These are phyloP conservation scores for Mycena maculata DNA, from an alignment of 768 basidiomycete species.

Conservation along the genomic window DNA sequence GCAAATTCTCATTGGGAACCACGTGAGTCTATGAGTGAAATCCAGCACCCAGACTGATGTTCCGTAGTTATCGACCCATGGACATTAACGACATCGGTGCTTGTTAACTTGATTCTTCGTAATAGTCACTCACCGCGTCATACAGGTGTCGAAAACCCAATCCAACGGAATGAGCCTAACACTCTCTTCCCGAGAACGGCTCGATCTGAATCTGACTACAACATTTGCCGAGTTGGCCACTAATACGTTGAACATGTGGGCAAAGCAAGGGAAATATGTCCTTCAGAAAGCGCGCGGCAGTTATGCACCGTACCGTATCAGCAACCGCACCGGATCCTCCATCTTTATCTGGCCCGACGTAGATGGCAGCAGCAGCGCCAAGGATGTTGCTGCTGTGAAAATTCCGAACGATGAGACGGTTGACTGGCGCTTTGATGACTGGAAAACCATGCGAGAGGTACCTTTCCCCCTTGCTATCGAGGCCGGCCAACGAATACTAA, in stretches of 20 bases:
- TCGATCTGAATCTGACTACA: slow-evolving; percentile 92
- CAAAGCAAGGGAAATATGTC: slow-evolving; percentile 77
- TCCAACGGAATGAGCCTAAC: slow-evolving; percentile 67
- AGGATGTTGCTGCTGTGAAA: slow-evolving; percentile 64
- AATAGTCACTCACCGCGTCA: not conserved
- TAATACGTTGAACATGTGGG: slow-evolving; percentile 78
- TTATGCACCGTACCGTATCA: slow-evolving; percentile 93
- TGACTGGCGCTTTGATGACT: slow-evolving; percentile 98
- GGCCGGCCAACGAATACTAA: slow-evolving; percentile 14
- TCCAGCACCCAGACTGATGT: slow-evolving; percentile 14
- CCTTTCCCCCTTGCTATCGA: not conserved
- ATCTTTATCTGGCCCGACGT: slow-evolving; percentile 88
- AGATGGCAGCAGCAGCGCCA: slow-evolving; percentile 62
- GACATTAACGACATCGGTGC: slow-evolving; percentile 82
- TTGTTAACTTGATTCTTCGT: slow-evolving; percentile 19
- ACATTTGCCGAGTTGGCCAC: slow-evolving; percentile 89
- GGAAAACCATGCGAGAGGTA: slow-evolving; percentile 94
- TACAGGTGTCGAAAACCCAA: slow-evolving; percentile 64
- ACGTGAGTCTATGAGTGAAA: slow-evolving; percentile 54
- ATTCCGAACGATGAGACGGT: slow-evolving; percentile 80
- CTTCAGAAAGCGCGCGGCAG: slow-evolving; percentile 84
- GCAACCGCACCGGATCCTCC: slow-evolving; percentile 90
- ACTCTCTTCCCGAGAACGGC: slow-evolving; percentile 80
- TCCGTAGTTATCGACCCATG: slow-evolving; percentile 91
- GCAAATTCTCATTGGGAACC: slow-evolving; percentile 99